phyloP scores from a whole-genome alignment of 1,139 yeast genomes.

The Taphrina communis region DNA sequence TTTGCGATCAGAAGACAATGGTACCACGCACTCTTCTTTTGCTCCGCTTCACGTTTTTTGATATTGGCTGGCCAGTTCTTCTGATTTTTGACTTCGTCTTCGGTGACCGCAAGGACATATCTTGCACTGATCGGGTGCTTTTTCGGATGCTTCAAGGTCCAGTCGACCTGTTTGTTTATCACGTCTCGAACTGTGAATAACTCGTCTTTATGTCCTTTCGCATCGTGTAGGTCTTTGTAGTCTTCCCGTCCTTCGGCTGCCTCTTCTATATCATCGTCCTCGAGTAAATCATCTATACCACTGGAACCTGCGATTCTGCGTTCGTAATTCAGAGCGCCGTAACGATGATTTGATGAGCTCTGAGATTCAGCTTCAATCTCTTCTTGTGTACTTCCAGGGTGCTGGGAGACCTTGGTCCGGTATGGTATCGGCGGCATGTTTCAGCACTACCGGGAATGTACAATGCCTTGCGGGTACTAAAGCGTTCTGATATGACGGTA shows the following conservation, averaged over 20 bases:
- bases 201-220: not conserved
- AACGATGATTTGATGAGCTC: not conserved
- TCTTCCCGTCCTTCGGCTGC: slow-evolving; percentile 5
- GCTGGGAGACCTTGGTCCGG: slow-evolving; percentile 57
- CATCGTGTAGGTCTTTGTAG: slow-evolving; percentile 13
- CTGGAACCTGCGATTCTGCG: not conserved
- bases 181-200: slow-evolving; percentile 12
- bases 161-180: not conserved
- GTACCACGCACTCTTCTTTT: not conserved
- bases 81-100: slow-evolving; percentile 8
- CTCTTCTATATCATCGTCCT: slow-evolving; percentile 12
- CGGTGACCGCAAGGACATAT: slow-evolving; percentile 4
- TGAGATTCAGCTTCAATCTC: not conserved
- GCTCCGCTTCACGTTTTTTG: not conserved
- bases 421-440: slow-evolving; percentile 54
- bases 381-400: not conserved
- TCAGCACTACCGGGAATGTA: not conserved
- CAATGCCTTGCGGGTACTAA: too few species aligned
- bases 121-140: slow-evolving; percentile 13
- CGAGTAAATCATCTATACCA: slow-evolving; percentile 1
- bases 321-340: slow-evolving; percentile 1
- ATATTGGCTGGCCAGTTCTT: not conserved
- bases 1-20: not conserved
- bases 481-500: too few species aligned
- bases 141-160: slow-evolving; percentile 2